phyloP scores from a whole-genome alignment of 805 yeast genomes.

The Metschnikowia lunata region DNA sequence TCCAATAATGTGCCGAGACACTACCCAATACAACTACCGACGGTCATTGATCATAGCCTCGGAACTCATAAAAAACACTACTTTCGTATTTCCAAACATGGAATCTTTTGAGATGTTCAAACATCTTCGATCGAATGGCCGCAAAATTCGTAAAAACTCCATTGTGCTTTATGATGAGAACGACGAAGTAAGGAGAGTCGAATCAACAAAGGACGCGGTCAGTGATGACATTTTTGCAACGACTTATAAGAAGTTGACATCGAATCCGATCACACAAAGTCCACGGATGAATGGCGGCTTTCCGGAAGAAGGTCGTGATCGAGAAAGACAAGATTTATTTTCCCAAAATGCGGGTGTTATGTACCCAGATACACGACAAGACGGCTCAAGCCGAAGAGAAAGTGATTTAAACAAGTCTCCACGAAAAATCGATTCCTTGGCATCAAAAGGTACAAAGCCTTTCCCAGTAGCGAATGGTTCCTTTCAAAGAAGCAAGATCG shows the following conservation, averaged over 20 bases:
- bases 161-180: constrained; percentile 10
- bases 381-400: not conserved
- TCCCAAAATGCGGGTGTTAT: not conserved
- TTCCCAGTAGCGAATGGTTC: not conserved
- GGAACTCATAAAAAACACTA: constrained; percentile 28
- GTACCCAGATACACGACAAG: not conserved
- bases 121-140: constrained; percentile 20
- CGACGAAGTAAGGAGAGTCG: constrained; percentile 1
- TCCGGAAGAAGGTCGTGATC: not conserved
- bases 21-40: constrained; percentile 24
- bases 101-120: constrained; percentile 29
- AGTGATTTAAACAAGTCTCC: not conserved
- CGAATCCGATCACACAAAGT: not conserved
- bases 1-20: constrained; percentile 20
- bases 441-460: not conserved
- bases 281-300: not conserved
- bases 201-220: not conserved
- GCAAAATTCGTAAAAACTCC: constrained; percentile 21
- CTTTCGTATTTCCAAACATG: constrained; percentile 28
- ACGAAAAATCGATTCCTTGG: not conserved
- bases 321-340: not conserved
- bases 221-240: not conserved
- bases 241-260: not conserved
- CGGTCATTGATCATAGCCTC: constrained; percentile 28
- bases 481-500: constrained; percentile 16